These are phyloP conservation scores for Heritiera littoralis DNA, from an alignment of 345 rosid genomes.

Conservation along the genomic window DNA sequence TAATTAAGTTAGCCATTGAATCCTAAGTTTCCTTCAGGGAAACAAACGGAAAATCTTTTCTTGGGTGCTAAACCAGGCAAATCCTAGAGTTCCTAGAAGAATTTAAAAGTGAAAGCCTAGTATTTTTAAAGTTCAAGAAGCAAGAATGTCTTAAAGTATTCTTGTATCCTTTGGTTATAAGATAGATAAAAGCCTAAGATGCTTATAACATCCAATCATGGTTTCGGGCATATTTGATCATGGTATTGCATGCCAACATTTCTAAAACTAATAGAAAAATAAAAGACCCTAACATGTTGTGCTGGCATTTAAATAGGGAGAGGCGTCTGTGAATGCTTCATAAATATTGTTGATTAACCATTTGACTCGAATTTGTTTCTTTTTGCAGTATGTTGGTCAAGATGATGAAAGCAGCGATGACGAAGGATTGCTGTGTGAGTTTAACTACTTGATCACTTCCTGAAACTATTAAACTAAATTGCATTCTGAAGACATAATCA, in stretches of 20 bases:
- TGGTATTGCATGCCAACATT: neutral
- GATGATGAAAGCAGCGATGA: constrained; percentile 80
- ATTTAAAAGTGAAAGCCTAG: neutral
- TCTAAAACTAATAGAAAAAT: neutral
- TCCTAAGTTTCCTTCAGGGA: neutral
- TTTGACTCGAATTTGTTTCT: constrained; percentile 18
- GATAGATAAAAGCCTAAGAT: neutral
- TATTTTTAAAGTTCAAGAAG: neutral
- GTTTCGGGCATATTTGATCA: neutral
- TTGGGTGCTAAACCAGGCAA: neutral
- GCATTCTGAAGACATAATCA: neutral
- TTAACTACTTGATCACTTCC: neutral
- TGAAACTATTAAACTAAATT: neutral
- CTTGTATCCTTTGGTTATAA: neutral
- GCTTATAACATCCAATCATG: neutral
- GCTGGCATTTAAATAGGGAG: neutral
- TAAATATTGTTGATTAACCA: neutral
- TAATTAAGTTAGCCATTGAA: neutral
- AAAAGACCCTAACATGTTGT: neutral
- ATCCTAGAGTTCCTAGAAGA: constrained; percentile 4
- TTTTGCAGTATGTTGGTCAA: constrained; percentile 51
- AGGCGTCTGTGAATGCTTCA: neutral
- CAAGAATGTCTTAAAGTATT: neutral
- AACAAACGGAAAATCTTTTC: neutral
- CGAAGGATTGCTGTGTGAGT: constrained; percentile 97